A percentile compares a stretch with the other conserved stretches of the same genome.
These are phyloP conservation scores for Senecio squalidus DNA, from an alignment of 140 eudicot species.

Conservation along the genomic window DNA sequence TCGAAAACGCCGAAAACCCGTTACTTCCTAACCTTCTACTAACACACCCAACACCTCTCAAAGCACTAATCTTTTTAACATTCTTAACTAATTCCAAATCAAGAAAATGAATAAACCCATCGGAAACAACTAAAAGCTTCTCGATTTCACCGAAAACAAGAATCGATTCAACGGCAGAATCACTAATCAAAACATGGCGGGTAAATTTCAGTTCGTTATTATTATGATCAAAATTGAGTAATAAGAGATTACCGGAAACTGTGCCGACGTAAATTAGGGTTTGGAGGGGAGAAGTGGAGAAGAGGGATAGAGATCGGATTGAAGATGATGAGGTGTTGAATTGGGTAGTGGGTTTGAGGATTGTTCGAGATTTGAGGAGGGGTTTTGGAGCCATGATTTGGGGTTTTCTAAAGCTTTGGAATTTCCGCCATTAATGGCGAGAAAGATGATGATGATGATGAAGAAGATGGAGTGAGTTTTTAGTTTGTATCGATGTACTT, in stretches of 20 bases:
- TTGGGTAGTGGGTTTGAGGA: constrained; percentile 52
- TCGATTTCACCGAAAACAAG: constrained; percentile 40
- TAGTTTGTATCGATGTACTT: too few relatives aligned
- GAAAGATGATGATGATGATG: constrained; percentile 22
- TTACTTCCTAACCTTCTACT: constrained; percentile 41
- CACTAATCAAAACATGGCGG: constrained; percentile 32
- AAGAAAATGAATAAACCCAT: constrained; percentile 53
- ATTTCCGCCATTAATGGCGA: constrained; percentile 36
- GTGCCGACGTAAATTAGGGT: constrained; percentile 72
- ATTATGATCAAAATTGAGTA: constrained; percentile 20
- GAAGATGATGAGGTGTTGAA: constrained; percentile 36
- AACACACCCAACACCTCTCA: constrained; percentile 53
- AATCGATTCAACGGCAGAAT: constrained; percentile 37
- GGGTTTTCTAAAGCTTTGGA: constrained; percentile 25
- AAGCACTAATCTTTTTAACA: constrained; percentile 47
- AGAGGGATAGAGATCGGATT: constrained; percentile 55
- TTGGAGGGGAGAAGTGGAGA: constrained; percentile 37
- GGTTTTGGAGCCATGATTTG: constrained; percentile 42
- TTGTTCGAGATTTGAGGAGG: constrained; percentile 39
- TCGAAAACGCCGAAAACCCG: constrained; percentile 13
- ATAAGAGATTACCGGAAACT: constrained; percentile 51
- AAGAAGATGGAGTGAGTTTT: constrained; percentile 17
- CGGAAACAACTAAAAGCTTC: constrained; percentile 47
- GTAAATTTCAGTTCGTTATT: constrained; percentile 17
- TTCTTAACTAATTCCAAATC: constrained; percentile 48